Evolutionary conservation across 1,139 yeast species (phyloP).

Genomic region (Geotrichum phurueaensis): DNA sequence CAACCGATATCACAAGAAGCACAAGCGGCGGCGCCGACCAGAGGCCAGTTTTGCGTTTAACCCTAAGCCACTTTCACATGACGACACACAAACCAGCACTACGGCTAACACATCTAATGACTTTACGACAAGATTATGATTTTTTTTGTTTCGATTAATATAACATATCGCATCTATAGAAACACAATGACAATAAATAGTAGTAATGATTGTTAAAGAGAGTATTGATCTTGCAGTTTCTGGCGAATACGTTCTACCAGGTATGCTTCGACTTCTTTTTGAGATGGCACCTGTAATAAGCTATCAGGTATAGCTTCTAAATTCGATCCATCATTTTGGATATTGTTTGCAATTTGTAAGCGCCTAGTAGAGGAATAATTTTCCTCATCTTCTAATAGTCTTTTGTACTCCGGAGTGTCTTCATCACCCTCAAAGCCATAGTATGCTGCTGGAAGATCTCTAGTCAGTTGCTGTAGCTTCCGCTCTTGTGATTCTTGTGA

Average conservation of each 20-base stretch:
- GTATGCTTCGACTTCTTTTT: constrained; percentile 42
- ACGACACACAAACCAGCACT: background rate
- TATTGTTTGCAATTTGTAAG: constrained; percentile 15
- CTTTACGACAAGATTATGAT: background rate
- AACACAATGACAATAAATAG: background rate
- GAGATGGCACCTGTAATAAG: constrained; percentile 35
- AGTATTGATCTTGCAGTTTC: constrained; percentile 37
- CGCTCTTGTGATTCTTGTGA: constrained; percentile 27
- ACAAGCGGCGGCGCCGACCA: background rate
- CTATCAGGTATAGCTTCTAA: constrained; percentile 25
- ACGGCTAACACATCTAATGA: background rate
- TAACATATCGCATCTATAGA: background rate
- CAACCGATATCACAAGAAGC: constrained; percentile 6
- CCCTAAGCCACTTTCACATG: background rate
- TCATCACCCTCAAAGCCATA: constrained; percentile 46
- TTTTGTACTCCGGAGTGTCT: constrained; percentile 13
- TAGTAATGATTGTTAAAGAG: constrained; percentile 13
- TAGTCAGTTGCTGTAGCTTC: constrained; percentile 21
- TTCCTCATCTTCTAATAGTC: constrained; percentile 28
- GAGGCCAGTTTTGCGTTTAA: background rate
- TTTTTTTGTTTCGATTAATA: background rate
- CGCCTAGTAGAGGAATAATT: constrained; percentile 21
- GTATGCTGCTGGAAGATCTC: constrained; percentile 38
- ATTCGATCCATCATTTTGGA: constrained; percentile 12
- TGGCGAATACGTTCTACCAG: constrained; percentile 44